phyloP scores from a whole-genome alignment of 495 filamentous ascomycete species.

The Xylaria castorea region DNA sequence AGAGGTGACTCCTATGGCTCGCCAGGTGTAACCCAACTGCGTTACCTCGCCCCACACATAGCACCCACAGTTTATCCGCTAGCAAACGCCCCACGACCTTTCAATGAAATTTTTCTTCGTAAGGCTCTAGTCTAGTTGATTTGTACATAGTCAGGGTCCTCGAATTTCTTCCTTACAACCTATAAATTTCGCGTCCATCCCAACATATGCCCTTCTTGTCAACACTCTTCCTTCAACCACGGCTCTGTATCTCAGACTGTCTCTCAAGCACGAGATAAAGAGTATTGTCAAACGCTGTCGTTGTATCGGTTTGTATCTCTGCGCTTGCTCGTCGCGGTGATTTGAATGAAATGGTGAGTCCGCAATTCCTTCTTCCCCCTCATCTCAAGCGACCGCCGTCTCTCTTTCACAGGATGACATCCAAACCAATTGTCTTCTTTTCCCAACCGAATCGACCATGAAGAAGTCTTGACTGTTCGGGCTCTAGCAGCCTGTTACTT shows the following conservation, averaged over 20 bases:
- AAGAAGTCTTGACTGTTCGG: slow-evolving; percentile 76
- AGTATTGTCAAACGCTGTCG: not conserved
- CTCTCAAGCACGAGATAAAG: not conserved
- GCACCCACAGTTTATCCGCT: slow-evolving; percentile 9
- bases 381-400: slow-evolving; percentile 33
- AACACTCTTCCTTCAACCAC: not conserved
- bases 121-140: slow-evolving; percentile 24
- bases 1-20: not conserved
- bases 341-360: slow-evolving; percentile 17
- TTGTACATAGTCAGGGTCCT: not conserved
- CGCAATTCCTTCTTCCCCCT: not conserved
- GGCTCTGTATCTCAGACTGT: not conserved
- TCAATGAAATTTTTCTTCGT: slow-evolving; percentile 22
- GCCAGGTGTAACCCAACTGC: not conserved
- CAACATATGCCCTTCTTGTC: not conserved
- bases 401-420: slow-evolving; percentile 79
- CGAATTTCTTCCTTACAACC: not conserved
- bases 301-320: not conserved
- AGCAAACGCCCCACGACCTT: not conserved
- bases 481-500: slow-evolving; percentile 87
- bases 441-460: slow-evolving; percentile 94
- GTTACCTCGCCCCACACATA: not conserved
- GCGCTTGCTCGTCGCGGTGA: not conserved
- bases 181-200: slow-evolving; percentile 12
- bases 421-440: slow-evolving; percentile 80